Percentiles rank a stretch among this genome's conserved stretches.
phyloP scores from a whole-genome alignment of 192 early-diverging fungal species.

The Linderina pennispora region DNA sequence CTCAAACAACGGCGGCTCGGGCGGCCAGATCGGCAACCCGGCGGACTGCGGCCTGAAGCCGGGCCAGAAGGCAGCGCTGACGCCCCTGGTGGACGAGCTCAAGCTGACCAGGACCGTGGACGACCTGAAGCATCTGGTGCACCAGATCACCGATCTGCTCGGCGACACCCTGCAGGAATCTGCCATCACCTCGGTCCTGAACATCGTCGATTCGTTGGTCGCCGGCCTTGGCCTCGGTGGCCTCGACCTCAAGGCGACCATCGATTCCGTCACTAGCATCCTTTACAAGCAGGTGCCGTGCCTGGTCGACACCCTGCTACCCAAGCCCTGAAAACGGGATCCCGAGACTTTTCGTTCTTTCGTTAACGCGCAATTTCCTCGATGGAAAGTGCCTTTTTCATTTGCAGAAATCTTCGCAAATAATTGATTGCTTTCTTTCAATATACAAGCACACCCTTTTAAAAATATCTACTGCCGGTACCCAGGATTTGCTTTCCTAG shows the following conservation, averaged over 20 bases:
- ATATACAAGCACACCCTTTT: not conserved
- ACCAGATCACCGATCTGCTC: constrained; percentile 45
- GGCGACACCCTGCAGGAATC: constrained; percentile 38
- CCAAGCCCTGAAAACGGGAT: constrained; percentile 23
- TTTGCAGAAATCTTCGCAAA: not conserved
- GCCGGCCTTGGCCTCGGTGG: constrained; percentile 40
- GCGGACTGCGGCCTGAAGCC: constrained; percentile 31
- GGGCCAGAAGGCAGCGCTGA: constrained; percentile 31
- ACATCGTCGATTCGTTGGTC: constrained; percentile 36
- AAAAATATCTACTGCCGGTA: not conserved
- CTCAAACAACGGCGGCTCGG: constrained; percentile 2
- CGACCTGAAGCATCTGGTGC: constrained; percentile 40
- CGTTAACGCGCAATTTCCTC: not conserved
- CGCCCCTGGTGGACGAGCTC: constrained; percentile 36
- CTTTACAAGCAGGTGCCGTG: constrained; percentile 46
- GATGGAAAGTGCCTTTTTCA: not conserved
- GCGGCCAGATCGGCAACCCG: constrained; percentile 25
- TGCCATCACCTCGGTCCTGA: constrained; percentile 28
- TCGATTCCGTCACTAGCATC: constrained; percentile 40
- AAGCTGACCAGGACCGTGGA: constrained; percentile 41
- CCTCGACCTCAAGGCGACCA: constrained; percentile 41
- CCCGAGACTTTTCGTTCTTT: not conserved
- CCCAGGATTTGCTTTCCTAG: too few species aligned
- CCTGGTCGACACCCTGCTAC: constrained; percentile 41
- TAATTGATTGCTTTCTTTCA: not conserved